These are phyloP conservation scores for Chlamydomonas eustigma DNA, from an alignment of 139 green algal species.

Conservation along the genomic window DNA sequence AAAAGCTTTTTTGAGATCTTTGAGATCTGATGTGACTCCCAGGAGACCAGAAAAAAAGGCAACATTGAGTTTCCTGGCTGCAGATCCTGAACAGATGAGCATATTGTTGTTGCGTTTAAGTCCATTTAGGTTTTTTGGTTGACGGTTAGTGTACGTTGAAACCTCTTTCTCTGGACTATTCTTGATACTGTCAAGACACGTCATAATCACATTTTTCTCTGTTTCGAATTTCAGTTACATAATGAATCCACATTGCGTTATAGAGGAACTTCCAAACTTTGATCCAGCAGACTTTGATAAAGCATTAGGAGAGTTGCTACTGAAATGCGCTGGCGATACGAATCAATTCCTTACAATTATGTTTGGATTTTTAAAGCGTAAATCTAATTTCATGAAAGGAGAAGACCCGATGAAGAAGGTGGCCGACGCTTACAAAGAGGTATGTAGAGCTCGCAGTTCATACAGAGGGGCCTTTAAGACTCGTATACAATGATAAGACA, in stretches of 20 bases:
- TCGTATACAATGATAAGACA: too few relatives aligned
- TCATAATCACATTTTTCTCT: not conserved
- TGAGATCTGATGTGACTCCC: too few relatives aligned
- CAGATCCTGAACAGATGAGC: too few relatives aligned
- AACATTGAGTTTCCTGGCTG: too few relatives aligned
- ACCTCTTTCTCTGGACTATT: too few relatives aligned
- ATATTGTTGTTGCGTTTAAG: too few relatives aligned
- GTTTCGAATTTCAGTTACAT: not conserved
- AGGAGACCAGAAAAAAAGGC: too few relatives aligned
- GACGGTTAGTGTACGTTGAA: too few relatives aligned
- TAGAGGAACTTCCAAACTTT: slow-evolving; percentile 42
- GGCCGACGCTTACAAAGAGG: slow-evolving; percentile 41
- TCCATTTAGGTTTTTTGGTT: too few relatives aligned
- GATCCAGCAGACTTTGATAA: slow-evolving; percentile 30
- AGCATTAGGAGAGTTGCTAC: slow-evolving; percentile 20
- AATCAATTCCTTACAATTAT: slow-evolving; percentile 43
- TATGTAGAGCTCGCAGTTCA: too few relatives aligned
- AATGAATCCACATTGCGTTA: slow-evolving; percentile 22
- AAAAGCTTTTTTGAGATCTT: too few relatives aligned
- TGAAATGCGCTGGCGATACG: slow-evolving; percentile 33
- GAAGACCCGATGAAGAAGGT: slow-evolving; percentile 39
- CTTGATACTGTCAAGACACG: not conserved
- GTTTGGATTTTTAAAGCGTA: slow-evolving; percentile 53
- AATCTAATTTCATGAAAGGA: slow-evolving; percentile 61
- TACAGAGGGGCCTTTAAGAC: too few relatives aligned